Conservation (phyloP, 2,329 filamentous ascomycete species). For the Arthroderma uncinatum region DNA sequence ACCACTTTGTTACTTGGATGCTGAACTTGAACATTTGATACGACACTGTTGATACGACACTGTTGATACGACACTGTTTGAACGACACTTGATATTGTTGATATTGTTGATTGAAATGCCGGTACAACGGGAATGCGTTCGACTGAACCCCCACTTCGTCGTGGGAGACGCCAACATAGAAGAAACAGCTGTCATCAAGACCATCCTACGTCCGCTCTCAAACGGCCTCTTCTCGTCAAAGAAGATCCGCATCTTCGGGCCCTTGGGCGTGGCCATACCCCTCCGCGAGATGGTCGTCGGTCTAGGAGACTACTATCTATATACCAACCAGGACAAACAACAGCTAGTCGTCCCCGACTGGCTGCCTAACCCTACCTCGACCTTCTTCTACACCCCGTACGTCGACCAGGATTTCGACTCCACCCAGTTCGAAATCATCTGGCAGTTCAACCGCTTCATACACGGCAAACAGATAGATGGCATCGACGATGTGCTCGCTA, state of each 20-base stretch:
- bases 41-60: too few species aligned
- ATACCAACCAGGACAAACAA: background rate
- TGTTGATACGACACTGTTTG: too few species aligned
- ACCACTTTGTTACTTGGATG: too few species aligned
- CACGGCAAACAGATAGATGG: background rate
- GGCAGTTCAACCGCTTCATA: constrained; percentile 10
- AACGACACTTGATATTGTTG: too few species aligned
- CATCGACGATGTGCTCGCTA: background rate
- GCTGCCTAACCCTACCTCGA: background rate
- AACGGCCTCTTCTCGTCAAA: constrained; percentile 9
- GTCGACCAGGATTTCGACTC: background rate
- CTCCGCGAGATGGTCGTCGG: constrained; percentile 6
- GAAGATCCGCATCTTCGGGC: constrained; percentile 8
- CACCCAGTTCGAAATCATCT: constrained; percentile 8
- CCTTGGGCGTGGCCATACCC: constrained; percentile 2
- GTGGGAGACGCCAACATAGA: background rate
- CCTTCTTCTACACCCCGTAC: constrained; percentile 9
- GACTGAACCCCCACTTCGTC: background rate
- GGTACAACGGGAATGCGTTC: background rate
- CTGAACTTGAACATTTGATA: too few species aligned
- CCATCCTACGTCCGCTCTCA: constrained; percentile 1
- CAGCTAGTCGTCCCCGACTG: background rate
- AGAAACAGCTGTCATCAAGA: constrained; percentile 5
- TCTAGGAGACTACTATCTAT: background rate
- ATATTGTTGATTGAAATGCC: background rate